Evolutionary conservation across 1,284 basidiomycete genomes (phyloP).

Genomic region (Ceratobasidium sp.): DNA sequence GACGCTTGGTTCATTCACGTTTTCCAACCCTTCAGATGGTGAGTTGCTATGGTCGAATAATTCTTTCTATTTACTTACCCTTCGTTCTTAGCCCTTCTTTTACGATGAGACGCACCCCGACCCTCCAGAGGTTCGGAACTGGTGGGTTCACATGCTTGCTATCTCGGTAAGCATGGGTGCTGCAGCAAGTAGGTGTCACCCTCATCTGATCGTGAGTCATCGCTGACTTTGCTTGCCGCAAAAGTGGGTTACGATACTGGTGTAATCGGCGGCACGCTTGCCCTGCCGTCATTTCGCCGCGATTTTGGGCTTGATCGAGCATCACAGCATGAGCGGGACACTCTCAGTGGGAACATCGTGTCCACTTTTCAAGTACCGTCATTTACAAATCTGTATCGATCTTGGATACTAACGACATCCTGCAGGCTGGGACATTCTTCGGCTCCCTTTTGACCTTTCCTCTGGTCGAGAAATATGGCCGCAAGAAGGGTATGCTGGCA

Average conservation of each 20-base stretch:
- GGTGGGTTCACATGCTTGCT: slow-evolving; percentile 37
- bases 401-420: background rate
- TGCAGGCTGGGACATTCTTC: slow-evolving; percentile 58
- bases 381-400: background rate
- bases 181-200: slow-evolving; percentile 15
- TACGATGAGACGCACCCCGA: slow-evolving; percentile 37
- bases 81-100: slow-evolving; percentile 25
- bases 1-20: background rate
- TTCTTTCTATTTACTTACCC: background rate
- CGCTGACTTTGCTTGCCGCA: slow-evolving; percentile 9
- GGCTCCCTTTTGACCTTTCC: slow-evolving; percentile 53
- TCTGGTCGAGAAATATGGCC: slow-evolving; percentile 54
- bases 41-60: background rate
- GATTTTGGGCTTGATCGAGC: slow-evolving; percentile 52
- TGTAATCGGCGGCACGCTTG: slow-evolving; percentile 56
- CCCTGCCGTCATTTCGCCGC: slow-evolving; percentile 54
- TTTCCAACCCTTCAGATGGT: slow-evolving; percentile 35
- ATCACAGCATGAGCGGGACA: slow-evolving; percentile 49
- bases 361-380: slow-evolving; percentile 53
- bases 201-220: slow-evolving; percentile 21
- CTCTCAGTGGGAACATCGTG: slow-evolving; percentile 57
- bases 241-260: slow-evolving; percentile 53
- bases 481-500: slow-evolving; percentile 52
- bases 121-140: slow-evolving; percentile 41
- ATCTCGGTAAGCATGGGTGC: slow-evolving; percentile 44